Evolutionary conservation across 331 rosid genomes (phyloP).

Genomic region (Acacia pycnantha): DNA sequence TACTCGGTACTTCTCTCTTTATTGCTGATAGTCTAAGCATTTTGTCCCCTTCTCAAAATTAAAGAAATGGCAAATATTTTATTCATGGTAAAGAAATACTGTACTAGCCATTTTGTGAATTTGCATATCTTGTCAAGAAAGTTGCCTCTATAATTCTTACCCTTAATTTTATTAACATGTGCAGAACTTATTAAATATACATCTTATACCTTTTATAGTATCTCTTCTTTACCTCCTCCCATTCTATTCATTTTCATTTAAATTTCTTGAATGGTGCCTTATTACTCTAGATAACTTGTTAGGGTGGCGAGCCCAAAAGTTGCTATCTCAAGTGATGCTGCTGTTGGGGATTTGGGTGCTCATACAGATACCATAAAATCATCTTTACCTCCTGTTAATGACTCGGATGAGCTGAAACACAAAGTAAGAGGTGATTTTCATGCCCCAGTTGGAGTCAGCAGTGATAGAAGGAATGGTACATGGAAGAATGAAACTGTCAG

Average conservation of each 20-base stretch:
- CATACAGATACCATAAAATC: slow-evolving; percentile 34
- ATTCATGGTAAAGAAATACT: not conserved
- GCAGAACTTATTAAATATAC: slow-evolving; percentile 19
- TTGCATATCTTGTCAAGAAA: slow-evolving; percentile 13
- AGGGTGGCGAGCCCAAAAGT: slow-evolving; percentile 53
- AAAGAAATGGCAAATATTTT: not conserved
- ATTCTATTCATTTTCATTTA: not conserved
- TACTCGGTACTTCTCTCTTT: slow-evolving; percentile 47
- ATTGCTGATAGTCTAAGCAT: not conserved
- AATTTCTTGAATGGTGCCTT: slow-evolving; percentile 14
- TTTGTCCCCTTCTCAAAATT: not conserved
- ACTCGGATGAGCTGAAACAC: slow-evolving; percentile 50
- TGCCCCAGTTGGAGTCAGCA: slow-evolving; percentile 41
- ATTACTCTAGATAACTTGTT: slow-evolving; percentile 29
- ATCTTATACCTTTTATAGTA: slow-evolving; percentile 6
- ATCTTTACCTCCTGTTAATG: slow-evolving; percentile 38
- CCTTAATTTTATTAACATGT: not conserved
- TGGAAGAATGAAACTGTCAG: slow-evolving; percentile 62
- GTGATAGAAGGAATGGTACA: slow-evolving; percentile 33
- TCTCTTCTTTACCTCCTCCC: not conserved
- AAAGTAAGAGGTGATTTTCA: slow-evolving; percentile 35
- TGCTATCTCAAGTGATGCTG: slow-evolving; percentile 23
- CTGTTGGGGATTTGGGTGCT: slow-evolving; percentile 46
- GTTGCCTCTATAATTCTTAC: not conserved
- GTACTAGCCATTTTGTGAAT: not conserved